Evolutionary conservation across 495 filamentous ascomycete genomes (phyloP), one percentile per base, ranked within the genome.

Genomic region (Endocarpon pusillum): DNA sequence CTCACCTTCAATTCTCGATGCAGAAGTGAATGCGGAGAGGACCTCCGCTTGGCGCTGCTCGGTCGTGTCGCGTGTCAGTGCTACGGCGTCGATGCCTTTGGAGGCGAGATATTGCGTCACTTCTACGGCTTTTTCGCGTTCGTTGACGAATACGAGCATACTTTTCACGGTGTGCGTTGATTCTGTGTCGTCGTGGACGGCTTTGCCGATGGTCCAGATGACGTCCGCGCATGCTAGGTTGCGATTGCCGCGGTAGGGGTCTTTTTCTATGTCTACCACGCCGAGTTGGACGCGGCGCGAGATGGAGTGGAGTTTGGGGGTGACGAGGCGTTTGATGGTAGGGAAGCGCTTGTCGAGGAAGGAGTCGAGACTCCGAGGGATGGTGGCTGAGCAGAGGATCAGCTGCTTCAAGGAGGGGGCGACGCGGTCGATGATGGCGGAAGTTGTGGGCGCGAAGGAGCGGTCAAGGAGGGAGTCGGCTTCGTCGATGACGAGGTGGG

Each of bases 91-190:
- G 44, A 97, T 83, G 21, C 82, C 82, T 57, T 93, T 96, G 14
- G 66, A 69, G 7, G 57, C 50, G 1, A 97, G 73, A 54, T 80
- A 96, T 6, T 78, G 53, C 11, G 85, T 75, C 0, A 97, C 66
- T 46, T 84, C 76, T 29, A 69, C 61, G 0, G 89, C 76, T 42
- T 79, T 81, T 46, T 96, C 87, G 19, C 91, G 77, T 62, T 94
- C 83, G 53, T 97, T 97, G 51, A 97, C 91, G 44, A 97, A 97
- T 1, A 97, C 87, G 39, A 97, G 69, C 44, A 96, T 76, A 35
- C 79, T 80, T 58, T 86, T 92, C 14, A 78, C 58, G 34, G 37
- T 53, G 55, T 12, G 42, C 38, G 4, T 41, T 39, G 32, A 55
- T 19, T 46, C 51, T 9, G 48, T 36, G 25, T 60, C 55, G 17